phyloP scores from a whole-genome alignment of 1,139 yeast genomes.

The Scheffersomyces parashehatae region DNA sequence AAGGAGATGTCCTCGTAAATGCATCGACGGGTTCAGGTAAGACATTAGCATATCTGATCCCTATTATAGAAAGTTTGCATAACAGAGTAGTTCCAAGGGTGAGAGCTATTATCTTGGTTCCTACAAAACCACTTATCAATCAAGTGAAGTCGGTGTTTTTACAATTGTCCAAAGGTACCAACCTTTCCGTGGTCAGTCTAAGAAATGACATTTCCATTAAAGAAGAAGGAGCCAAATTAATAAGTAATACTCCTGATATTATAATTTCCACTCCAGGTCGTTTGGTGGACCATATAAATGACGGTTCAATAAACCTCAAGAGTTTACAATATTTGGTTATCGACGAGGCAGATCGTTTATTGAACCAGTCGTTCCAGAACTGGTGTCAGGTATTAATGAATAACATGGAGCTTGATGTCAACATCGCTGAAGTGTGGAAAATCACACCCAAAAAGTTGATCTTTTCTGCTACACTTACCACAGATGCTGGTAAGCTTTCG shows the following conservation, averaged over 20 bases:
- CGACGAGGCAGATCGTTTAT: constrained; percentile 92
- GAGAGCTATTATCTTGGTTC: constrained; percentile 79
- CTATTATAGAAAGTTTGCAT: constrained; percentile 70
- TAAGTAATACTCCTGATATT: constrained; percentile 64
- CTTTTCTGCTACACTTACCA: constrained; percentile 91
- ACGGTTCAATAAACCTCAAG: constrained; percentile 39
- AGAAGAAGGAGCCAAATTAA: constrained; percentile 61
- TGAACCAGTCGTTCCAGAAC: constrained; percentile 89
- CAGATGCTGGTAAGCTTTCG: constrained; percentile 86
- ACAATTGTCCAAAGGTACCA: constrained; percentile 65
- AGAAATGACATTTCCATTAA: constrained; percentile 58
- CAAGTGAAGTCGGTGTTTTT: constrained; percentile 75
- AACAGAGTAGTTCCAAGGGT: constrained; percentile 69
- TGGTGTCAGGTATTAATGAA: constrained; percentile 77
- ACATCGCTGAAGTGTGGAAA: constrained; percentile 26
- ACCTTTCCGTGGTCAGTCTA: constrained; percentile 60
- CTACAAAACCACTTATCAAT: constrained; percentile 82
- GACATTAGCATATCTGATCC: constrained; percentile 85
- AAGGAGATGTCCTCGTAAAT: constrained; percentile 80
- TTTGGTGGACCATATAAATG: constrained; percentile 78
- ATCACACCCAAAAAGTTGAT: constrained; percentile 57
- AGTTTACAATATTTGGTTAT: constrained; percentile 70
- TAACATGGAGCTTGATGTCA: constrained; percentile 37
- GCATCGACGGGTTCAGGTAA: constrained; percentile 98
- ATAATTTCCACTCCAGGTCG: constrained; percentile 91